Evolutionary conservation across 1,284 basidiomycete species (phyloP).

Genomic region (Boletus smithii): DNA sequence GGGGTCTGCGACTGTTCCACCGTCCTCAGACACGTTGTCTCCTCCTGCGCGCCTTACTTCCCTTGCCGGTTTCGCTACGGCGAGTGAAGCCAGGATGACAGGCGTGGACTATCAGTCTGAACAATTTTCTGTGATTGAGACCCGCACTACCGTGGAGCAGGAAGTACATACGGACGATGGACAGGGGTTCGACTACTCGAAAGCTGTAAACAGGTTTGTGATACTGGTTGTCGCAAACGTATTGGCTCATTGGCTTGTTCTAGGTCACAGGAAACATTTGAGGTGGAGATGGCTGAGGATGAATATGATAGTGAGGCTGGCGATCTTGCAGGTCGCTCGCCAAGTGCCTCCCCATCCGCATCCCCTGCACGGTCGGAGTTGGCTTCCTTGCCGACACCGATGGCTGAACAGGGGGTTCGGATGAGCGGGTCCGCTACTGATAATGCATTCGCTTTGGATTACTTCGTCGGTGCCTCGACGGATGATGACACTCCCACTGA

Average conservation of each 20-base stretch:
- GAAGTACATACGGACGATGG: neutral
- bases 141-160: neutral
- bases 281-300: neutral
- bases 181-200: too few relatives aligned
- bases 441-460: neutral
- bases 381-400: neutral
- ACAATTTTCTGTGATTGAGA: neutral
- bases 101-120: too few relatives aligned
- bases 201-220: neutral
- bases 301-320: neutral
- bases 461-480: too few relatives aligned
- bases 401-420: neutral
- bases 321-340: neutral
- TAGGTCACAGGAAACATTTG: neutral
- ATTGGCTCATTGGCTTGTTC: neutral
- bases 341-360: neutral
- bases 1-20: neutral
- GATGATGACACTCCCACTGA: neutral
- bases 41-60: neutral
- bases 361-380: neutral
- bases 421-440: neutral
- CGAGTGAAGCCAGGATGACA: neutral
- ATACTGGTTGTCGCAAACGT: neutral
- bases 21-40: neutral
- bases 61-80: neutral